Conservation (phyloP, 495 filamentous ascomycete species). For the Penicillium simplicissimum region DNA sequence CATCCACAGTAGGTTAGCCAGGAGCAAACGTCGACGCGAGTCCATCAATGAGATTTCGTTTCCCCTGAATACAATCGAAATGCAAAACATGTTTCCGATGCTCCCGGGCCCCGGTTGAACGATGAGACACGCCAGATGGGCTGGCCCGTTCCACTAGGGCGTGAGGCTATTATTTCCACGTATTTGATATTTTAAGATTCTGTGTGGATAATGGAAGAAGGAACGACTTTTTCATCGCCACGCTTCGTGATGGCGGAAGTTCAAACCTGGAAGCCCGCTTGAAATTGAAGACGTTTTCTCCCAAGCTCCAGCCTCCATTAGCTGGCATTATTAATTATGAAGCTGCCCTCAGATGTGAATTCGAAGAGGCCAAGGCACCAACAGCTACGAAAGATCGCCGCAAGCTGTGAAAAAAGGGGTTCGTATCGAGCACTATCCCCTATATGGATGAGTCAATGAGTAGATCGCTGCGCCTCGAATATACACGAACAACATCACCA, state of each 20-base stretch:
- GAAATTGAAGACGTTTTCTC: neutral
- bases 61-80: slow-evolving; percentile 1
- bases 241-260: neutral
- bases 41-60: no score
- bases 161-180: slow-evolving; percentile 14
- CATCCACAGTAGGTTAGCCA: neutral
- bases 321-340: neutral
- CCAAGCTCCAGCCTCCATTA: neutral
- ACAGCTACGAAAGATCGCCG: neutral
- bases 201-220: no score
- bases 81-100: slow-evolving; percentile 1
- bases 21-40: no score
- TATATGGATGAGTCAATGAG: neutral
- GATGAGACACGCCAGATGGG: slow-evolving; percentile 8
- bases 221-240: neutral
- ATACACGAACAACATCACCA: neutral
- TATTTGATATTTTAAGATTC: neutral
- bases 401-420: slow-evolving; percentile 3
- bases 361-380: neutral
- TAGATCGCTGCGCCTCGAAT: neutral
- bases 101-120: neutral
- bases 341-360: neutral
- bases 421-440: neutral
- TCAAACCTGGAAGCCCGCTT: neutral
- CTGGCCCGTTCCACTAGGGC: slow-evolving; percentile 5